Evolutionary conservation across 345 rosid genomes (phyloP).

Genomic region (Populus ilicifolia): DNA sequence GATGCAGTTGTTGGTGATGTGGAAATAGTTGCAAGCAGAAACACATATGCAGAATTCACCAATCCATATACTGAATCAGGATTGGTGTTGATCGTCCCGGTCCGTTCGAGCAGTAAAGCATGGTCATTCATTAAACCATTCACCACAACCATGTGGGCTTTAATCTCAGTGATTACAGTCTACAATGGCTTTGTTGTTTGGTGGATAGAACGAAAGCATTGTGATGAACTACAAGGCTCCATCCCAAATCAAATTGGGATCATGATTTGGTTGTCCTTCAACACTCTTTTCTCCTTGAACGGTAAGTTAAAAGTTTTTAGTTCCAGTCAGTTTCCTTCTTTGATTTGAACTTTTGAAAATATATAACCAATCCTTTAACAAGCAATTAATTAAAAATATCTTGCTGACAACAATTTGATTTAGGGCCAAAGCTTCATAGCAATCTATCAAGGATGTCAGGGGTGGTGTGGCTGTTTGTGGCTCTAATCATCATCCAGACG

Average conservation of each 20-base stretch:
- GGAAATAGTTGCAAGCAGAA: slow-evolving; percentile 9
- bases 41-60: slow-evolving; percentile 20
- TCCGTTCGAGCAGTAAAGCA: slow-evolving; percentile 5
- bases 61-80: slow-evolving; percentile 20
- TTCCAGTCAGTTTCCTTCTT: too few relatives aligned
- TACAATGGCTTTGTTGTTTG: slow-evolving; percentile 27
- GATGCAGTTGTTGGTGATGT: slow-evolving; percentile 15
- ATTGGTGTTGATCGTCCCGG: slow-evolving; percentile 22
- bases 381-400: neutral
- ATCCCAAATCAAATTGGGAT: slow-evolving; percentile 3
- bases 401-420: neutral
- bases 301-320: slow-evolving; percentile 3
- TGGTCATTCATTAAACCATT: slow-evolving; percentile 19
- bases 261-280: slow-evolving; percentile 24
- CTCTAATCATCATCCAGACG: slow-evolving; percentile 18
- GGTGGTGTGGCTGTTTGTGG: slow-evolving; percentile 24
- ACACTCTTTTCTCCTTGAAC: slow-evolving; percentile 14
- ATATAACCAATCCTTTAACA: neutral
- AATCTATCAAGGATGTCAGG: slow-evolving; percentile 25
- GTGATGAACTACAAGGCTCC: slow-evolving; percentile 13
- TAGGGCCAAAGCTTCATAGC: slow-evolving; percentile 17
- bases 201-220: slow-evolving; percentile 15
- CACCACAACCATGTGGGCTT: slow-evolving; percentile 20
- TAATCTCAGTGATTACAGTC: slow-evolving; percentile 6
- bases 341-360: too few relatives aligned